These are phyloP conservation scores for Leccinum aurantiacum DNA, from an alignment of 768 basidiomycete genomes.

Conservation along the genomic window DNA sequence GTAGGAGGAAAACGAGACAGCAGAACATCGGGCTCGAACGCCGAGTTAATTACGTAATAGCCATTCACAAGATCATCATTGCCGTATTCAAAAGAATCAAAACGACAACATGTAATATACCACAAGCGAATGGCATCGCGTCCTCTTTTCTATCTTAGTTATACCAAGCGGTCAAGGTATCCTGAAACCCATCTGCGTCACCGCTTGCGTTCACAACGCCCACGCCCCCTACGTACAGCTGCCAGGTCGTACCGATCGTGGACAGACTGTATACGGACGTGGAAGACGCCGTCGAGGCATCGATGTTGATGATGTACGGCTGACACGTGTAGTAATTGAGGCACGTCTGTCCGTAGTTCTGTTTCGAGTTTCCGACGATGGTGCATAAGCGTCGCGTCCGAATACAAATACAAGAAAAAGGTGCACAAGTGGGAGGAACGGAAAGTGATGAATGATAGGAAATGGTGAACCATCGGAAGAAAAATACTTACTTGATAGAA, in stretches of 20 bases:
- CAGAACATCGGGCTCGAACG: conserved; percentile 58
- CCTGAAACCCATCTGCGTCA: not conserved
- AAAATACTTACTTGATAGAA: conserved; percentile 40
- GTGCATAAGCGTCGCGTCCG: not conserved
- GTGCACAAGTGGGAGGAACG: too few species aligned
- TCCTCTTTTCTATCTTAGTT: not conserved
- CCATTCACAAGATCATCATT: too few species aligned
- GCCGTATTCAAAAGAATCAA: too few species aligned
- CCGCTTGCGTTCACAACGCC: not conserved
- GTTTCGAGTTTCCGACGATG: not conserved
- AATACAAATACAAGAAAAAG: not conserved
- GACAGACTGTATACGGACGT: not conserved
- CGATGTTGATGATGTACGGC: not conserved
- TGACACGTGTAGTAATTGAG: not conserved
- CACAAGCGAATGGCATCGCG: not conserved
- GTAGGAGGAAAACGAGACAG: conserved; percentile 63
- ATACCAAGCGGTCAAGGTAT: not conserved
- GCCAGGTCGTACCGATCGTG: not conserved
- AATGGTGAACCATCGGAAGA: too few species aligned
- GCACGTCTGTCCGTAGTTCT: not conserved
- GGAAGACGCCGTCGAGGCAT: not conserved
- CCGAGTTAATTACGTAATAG: conserved; percentile 27
- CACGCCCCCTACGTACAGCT: not conserved
- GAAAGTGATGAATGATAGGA: not conserved
- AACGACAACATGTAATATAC: not conserved